phyloP scores from a whole-genome alignment of 208 protist genomes.

The Naegleria fowleri region DNA sequence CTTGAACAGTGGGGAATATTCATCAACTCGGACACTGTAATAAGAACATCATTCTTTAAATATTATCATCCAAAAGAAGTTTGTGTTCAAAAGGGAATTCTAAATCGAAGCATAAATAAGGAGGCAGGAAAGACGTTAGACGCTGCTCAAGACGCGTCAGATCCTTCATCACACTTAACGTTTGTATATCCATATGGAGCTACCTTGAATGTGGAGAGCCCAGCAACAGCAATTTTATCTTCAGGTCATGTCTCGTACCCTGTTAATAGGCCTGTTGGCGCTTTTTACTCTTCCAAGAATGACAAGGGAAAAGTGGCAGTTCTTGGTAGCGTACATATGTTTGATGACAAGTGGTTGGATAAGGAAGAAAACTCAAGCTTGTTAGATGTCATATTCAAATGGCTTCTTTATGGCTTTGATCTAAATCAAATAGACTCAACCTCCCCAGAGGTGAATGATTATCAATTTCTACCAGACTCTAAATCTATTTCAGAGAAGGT shows the following conservation, averaged over 20 bases:
- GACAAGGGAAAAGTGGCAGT: slow-evolving; percentile 79
- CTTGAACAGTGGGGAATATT: slow-evolving; percentile 77
- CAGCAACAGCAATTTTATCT: slow-evolving; percentile 80
- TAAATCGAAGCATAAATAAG: slow-evolving; percentile 86
- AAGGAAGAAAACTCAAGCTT: slow-evolving; percentile 86
- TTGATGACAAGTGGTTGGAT: slow-evolving; percentile 83
- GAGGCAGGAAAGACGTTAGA: slow-evolving; percentile 72
- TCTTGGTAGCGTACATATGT: slow-evolving; percentile 72
- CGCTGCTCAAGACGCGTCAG: neutral
- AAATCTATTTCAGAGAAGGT: slow-evolving; percentile 77
- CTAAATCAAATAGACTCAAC: slow-evolving; percentile 89
- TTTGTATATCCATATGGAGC: slow-evolving; percentile 90
- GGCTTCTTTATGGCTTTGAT: slow-evolving; percentile 64
- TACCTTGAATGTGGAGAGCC: slow-evolving; percentile 84
- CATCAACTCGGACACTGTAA: slow-evolving; percentile 85
- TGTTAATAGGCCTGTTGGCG: slow-evolving; percentile 80
- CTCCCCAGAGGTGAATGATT: slow-evolving; percentile 85
- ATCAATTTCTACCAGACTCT: slow-evolving; percentile 86
- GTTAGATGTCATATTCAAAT: slow-evolving; percentile 71
- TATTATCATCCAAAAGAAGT: slow-evolving; percentile 93
- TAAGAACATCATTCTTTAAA: slow-evolving; percentile 86
- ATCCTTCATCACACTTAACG: slow-evolving; percentile 57
- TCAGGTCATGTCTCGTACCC: slow-evolving; percentile 89
- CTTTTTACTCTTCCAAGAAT: slow-evolving; percentile 56
- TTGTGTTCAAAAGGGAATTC: slow-evolving; percentile 79